phyloP scores from a whole-genome alignment of 768 basidiomycete species.

The Agaricus blazei region DNA sequence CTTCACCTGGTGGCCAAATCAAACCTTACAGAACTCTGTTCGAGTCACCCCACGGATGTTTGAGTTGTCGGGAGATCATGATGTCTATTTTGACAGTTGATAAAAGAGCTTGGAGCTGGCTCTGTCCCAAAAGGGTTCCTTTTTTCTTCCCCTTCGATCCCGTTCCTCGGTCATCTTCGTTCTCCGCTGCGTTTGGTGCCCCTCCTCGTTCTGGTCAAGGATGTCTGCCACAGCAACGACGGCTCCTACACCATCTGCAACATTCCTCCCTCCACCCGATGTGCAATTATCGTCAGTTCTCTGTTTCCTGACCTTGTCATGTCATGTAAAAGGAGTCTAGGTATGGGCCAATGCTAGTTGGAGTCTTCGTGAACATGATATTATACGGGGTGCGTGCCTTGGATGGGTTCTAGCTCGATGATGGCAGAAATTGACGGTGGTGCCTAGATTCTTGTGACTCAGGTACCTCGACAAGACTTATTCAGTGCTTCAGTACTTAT shows the following conservation, averaged over 20 bases:
- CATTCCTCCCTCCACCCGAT: conserved; percentile 18
- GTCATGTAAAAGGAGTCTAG: conserved; percentile 15
- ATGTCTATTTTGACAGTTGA: not conserved
- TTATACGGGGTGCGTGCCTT: conserved; percentile 35
- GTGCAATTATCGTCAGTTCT: conserved; percentile 25
- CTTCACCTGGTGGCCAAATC: too few relatives aligned
- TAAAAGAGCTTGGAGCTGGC: not conserved
- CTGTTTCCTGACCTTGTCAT: not conserved
- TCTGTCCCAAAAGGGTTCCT: too few relatives aligned
- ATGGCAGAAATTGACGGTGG: not conserved
- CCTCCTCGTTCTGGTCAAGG: not conserved
- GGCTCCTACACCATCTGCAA: not conserved
- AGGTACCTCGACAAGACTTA: conserved; percentile 19
- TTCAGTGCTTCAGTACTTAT: not conserved
- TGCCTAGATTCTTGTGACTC: conserved; percentile 28
- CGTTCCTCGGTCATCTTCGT: not conserved
- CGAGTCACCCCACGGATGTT: too few relatives aligned
- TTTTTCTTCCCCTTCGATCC: not conserved
- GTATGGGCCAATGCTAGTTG: conserved; percentile 42
- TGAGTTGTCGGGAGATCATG: too few relatives aligned
- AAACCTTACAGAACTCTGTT: too few relatives aligned
- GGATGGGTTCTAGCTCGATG: not conserved
- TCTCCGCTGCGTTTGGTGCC: too few relatives aligned
- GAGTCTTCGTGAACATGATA: conserved; percentile 37
- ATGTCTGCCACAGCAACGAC: conserved; percentile 3